Evolutionary conservation across 441 rosid species (phyloP).

Genomic region (Mallotus repandus): DNA sequence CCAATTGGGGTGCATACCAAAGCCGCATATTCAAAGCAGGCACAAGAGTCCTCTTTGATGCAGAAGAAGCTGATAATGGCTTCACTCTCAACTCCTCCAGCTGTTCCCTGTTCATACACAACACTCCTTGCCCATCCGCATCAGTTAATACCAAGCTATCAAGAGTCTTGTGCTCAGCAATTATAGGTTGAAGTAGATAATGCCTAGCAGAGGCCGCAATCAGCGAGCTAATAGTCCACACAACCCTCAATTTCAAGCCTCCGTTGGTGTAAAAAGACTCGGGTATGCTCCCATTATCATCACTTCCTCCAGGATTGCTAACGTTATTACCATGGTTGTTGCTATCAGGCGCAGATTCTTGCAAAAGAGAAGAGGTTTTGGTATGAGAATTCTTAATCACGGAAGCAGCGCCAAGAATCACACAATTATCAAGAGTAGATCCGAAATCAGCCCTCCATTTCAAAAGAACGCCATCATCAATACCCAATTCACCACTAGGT

Average conservation of each 20-base stretch:
- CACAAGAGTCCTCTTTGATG: constrained; percentile 90
- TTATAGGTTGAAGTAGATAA: constrained; percentile 81
- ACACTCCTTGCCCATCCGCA: constrained; percentile 82
- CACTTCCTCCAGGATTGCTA: neutral
- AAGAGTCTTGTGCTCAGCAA: constrained; percentile 80
- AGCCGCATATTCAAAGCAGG: constrained; percentile 90
- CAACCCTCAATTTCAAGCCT: constrained; percentile 83
- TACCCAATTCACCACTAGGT: constrained; percentile 77
- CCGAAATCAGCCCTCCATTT: constrained; percentile 95
- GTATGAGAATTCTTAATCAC: constrained; percentile 28
- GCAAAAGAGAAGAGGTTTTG: constrained; percentile 19
- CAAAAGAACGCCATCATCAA: constrained; percentile 70
- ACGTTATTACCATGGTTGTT: neutral
- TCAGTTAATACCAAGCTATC: constrained; percentile 80
- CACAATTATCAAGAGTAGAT: constrained; percentile 81
- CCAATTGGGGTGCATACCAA: constrained; percentile 85
- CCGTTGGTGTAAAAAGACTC: constrained; percentile 94
- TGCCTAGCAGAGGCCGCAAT: constrained; percentile 95
- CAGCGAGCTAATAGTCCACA: constrained; percentile 92
- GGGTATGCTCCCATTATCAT: constrained; percentile 80
- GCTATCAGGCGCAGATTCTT: constrained; percentile 15
- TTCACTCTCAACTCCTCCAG: constrained; percentile 87
- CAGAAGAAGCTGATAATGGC: constrained; percentile 78
- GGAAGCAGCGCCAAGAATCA: constrained; percentile 83
- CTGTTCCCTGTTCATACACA: constrained; percentile 87